Evolutionary conservation across 129 eudicot genomes (phyloP).

Genomic region (Daucus carota): DH1_v3.0 NC_030384.2:42548501-42549000

Average conservation of each 20-base stretch:
- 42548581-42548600: constrained; percentile 45
- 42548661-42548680: background rate
- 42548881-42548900: background rate
- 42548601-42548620: constrained; percentile 41
- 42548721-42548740: constrained; percentile 66
- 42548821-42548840: constrained; percentile 2
- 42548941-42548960: constrained; percentile 58
- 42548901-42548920: background rate
- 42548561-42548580: constrained; percentile 64
- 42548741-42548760: constrained; percentile 41
- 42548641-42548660: background rate
- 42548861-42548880: background rate
- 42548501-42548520: constrained; percentile 52
- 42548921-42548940: background rate
- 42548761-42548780: constrained; percentile 39
- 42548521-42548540: constrained; percentile 86
- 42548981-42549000: constrained; percentile 69
- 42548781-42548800: constrained; percentile 59
- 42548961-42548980: constrained; percentile 60
- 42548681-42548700: background rate
- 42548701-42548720: constrained; percentile 42
- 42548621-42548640: background rate
- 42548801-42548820: constrained; percentile 65
- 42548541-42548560: constrained; percentile 93
- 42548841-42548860: background rate